Base-by-base conservation (phyloP, 163 green algal species). In the Chloromonas sp. region DNA sequence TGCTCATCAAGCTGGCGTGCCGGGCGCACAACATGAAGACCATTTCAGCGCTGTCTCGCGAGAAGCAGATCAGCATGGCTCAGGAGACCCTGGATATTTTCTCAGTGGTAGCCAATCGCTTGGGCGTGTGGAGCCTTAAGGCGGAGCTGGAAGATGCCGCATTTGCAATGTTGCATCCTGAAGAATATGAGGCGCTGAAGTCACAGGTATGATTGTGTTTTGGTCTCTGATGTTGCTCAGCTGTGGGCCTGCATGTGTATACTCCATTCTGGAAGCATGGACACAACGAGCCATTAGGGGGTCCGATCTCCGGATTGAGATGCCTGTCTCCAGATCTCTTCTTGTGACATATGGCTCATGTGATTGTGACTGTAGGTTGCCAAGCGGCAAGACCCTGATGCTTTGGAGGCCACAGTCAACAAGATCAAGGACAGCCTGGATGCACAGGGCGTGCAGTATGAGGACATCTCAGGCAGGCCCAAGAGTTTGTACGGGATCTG, bases 401-500 rank as follows among this genome's bases (percentile, higher is more conserved):
- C 85, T 3, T 83, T 91, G 2, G 88, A 91, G 81, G 80, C 82
- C 3, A 89, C 89, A 36, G 85, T 96, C 59, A 91, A 94, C 86
- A 82, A 78, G 14, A 89, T 97, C 58, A 92, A 94, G 79, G 66
- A 66, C 5, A 85, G 81, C 2, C 83, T 96, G 78, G 88, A 93
- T 2, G 80, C 70, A 2, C 76, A 83, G 2, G 90, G 86, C 78
- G 82, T 95, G 3, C 58, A 70, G 58, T 91, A 94, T 78, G 91
- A 93, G 79, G 96, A 98, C 86, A 91, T 98, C 71, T 93, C 86
- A 1, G 96, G 96, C 2, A 91, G 96, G 8, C 92, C 93, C 58
- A 98, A 98, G 89, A 96, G 97, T 86, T 86, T 98, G 85, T 98
- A 94, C 79, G 94, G 94, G 36, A 94, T 98, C 78, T 95, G 88